phyloP scores from a whole-genome alignment of 768 basidiomycete species.

The Hydnomerulius pinastri region DNA sequence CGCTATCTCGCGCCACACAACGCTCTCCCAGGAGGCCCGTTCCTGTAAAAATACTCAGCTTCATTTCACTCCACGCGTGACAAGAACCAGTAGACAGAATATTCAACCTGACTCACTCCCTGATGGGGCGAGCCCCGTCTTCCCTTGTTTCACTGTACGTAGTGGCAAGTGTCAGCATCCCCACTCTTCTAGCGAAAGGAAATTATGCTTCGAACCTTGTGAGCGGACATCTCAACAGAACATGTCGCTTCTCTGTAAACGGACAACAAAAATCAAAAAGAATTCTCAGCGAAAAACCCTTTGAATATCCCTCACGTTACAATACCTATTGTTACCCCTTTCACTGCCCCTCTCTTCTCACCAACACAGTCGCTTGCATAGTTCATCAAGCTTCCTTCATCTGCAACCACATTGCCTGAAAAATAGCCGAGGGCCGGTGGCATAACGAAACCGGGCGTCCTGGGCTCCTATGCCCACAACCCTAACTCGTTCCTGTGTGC shows the following conservation, averaged over 20 bases:
- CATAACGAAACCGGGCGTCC: neutral
- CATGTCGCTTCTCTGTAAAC: conserved; percentile 3
- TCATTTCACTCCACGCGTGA: neutral
- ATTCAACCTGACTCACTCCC: neutral
- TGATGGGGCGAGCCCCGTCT: too few relatives aligned
- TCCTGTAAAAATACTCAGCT: neutral
- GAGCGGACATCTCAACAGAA: neutral
- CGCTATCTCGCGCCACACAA: neutral
- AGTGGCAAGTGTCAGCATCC: neutral
- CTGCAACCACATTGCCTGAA: conserved; percentile 8
- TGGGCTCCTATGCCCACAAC: conserved; percentile 17
- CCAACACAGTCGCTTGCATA: conserved; percentile 5
- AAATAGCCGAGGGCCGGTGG: conserved; percentile 21
- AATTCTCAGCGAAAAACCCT: neutral
- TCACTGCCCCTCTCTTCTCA: conserved; percentile 9
- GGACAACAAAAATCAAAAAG: neutral
- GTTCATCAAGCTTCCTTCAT: conserved; percentile 7
- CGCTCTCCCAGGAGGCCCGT: neutral
- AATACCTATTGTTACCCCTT: conserved; percentile 1
- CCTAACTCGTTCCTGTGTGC: conserved; percentile 28
- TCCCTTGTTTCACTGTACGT: neutral
- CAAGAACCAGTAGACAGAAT: neutral
- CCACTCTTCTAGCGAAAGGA: conserved; percentile 2
- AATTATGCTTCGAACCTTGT: neutral
- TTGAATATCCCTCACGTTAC: neutral